Base-by-base conservation (phyloP, 306 rosid species). In the Castanea sativa region DNA sequence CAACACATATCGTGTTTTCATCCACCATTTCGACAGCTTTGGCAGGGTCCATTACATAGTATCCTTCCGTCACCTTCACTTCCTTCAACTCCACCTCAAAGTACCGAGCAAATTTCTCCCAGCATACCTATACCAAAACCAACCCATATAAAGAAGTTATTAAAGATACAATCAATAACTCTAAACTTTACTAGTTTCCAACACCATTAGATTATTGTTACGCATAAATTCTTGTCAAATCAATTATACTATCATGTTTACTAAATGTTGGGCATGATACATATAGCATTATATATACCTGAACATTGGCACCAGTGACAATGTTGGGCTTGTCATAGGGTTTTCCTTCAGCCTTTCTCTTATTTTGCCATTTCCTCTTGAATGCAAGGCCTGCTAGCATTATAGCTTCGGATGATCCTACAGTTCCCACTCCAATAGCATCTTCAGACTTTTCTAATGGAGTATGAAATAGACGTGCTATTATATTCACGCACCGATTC, bases 361-460 rank as follows among this genome's bases (percentile, higher is more conserved):
- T 89, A 78, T 86, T 86, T 76, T 93, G 94, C 98, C 98, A 93
- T 73, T 77, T 89, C 81, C 86, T 91, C 86, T 91, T 91, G 86
- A 93, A 91, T 13, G 98, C 98, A 49, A 93, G 89, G 4, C 97
- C 98, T 0, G 97, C 94, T 13, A 93, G 79, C 98, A 93, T 93
- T 76, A 89, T 91, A 16, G 96, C 97, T 89, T 93, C 98, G 0
- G 98, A 91, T 5, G 98, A 93, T 6, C 98, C 98, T 16, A 93
- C 92, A 0, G 97, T 93, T 55, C 90, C 94, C 1, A 84, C 88
- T 69, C 97, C 98, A 2, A 81, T 67, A 1, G 91, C 94, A 1
- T 13, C 30, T 79, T 90, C 97, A 2, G 83, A 61, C 20, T 90
- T 93, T 75, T 82, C 89, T 1, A 87, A 71, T 7, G 91, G 93